These are phyloP conservation scores for Trypanosoma melophagium DNA, from an alignment of 208 protist genomes.

Conservation along the genomic window DNA sequence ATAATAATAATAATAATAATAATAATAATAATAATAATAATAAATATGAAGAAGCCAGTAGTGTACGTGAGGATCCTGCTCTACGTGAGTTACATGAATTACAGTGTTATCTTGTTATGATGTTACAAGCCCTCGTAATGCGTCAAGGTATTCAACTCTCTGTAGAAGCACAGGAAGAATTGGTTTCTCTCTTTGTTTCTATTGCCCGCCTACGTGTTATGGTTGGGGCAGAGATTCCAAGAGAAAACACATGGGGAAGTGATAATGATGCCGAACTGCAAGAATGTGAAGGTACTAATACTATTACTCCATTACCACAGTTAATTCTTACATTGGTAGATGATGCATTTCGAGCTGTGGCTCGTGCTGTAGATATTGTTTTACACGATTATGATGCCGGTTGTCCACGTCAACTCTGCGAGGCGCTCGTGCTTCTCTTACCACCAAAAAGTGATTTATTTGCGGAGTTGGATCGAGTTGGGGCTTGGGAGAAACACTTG, in stretches of 20 bases:
- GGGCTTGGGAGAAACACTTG: slow-evolving; percentile 24
- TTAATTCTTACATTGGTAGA: slow-evolving; percentile 17
- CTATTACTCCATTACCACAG: neutral
- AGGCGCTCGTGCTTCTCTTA: slow-evolving; percentile 31
- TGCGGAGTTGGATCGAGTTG: slow-evolving; percentile 20
- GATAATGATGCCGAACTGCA: neutral
- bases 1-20: neutral
- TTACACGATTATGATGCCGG: slow-evolving; percentile 53
- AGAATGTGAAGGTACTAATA: neutral
- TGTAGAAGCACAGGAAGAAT: slow-evolving; percentile 37
- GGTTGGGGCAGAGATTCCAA: no score
- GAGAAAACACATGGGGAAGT: neutral
- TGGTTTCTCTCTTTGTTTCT: slow-evolving; percentile 37
- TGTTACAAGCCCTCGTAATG: slow-evolving; percentile 22
- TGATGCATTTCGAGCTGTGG: slow-evolving; percentile 33
- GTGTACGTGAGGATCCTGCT: neutral
- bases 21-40: neutral
- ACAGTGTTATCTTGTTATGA: slow-evolving; percentile 29
- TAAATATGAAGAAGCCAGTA: neutral
- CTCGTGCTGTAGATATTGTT: slow-evolving; percentile 38
- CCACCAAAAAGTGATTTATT: slow-evolving; percentile 15
- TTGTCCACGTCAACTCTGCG: slow-evolving; percentile 34
- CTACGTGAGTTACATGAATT: slow-evolving; percentile 29
- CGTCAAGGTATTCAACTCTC: slow-evolving; percentile 25
- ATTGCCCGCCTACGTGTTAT: slow-evolving; percentile 31